Base-by-base conservation (phyloP, 352 stramenopile genomes). In the Achlya hypogyna region DNA sequence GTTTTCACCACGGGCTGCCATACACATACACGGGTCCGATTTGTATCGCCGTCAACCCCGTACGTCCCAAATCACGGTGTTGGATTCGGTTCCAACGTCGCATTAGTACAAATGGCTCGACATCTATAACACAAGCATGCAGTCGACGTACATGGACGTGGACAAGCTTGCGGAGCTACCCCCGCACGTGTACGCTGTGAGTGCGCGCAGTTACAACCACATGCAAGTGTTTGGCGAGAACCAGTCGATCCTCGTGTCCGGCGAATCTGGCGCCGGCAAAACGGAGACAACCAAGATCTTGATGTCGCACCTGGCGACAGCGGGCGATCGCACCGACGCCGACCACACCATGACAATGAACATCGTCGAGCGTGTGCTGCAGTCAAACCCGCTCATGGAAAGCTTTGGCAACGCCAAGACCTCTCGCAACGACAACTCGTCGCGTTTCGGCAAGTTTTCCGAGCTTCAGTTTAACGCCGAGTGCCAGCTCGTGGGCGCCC, bases 11-110 rank as follows among this genome's bases (percentile, higher is more conserved):
- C 56, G 77, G 89, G 56, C 86, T 96, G 69, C 96, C 96, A 0
- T 99, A 99, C 81, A 98, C 96, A 51, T 96, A 97, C 73, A 97
- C 96, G 22, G 95, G 95, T 43, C 87, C 97, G 25, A 98, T 98
- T 77, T 94, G 97, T 71, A 97, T 99, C 66, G 96, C 96, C 25
- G 91, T 98, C 32, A 99, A 99, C 74, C 96, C 96, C 38, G 85
- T 94, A 91, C 72, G 85, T 88, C n/a, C n/a, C n/a, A n/a, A n/a
- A 23, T 18, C 27, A 25, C 20, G 16, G 31, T 60, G n/a, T 29
- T 32, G 6, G 23, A 68, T 51, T 59, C 18, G 12, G 47, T 18
- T 71, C 3, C 45, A 2, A 49, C 42, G 28, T 47, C 51, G 51
- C 65, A 69, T 16, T 69, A 94, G 72, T 99, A 98, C 70, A 88